Conservation (phyloP, 306 rosid species). For the Quercus robur region DNA sequence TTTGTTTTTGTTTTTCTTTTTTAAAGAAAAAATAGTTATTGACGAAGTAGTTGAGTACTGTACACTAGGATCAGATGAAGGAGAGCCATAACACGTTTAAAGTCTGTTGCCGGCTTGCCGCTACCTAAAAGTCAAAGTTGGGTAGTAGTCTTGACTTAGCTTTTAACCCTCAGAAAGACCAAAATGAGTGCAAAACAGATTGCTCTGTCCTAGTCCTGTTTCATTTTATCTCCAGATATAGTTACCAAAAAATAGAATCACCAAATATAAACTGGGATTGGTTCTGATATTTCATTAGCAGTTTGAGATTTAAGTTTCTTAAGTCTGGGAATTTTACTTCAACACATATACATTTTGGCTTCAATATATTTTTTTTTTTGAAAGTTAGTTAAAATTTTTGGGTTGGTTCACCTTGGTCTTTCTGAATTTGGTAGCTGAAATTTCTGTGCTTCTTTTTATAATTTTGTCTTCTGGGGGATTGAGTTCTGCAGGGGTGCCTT, state of each 20-base stretch:
- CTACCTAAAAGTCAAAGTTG: constrained; percentile 50
- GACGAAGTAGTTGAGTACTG: constrained; percentile 3
- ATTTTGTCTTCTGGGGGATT: constrained; percentile 5
- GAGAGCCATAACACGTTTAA: constrained; percentile 27
- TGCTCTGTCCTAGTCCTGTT: constrained; percentile 1
- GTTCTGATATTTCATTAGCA: neutral
- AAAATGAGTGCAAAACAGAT: neutral
- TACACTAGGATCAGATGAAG: neutral
- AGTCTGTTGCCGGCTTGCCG: constrained; percentile 16
- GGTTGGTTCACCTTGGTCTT: constrained; percentile 1
- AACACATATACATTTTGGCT: constrained; percentile 8
- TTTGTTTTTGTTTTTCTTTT: neutral
- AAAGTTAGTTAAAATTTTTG: neutral
- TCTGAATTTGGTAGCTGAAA: neutral
- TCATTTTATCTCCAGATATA: constrained; percentile 19
- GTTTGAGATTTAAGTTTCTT: neutral
- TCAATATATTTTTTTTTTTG: neutral
- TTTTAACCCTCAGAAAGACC: constrained; percentile 14
- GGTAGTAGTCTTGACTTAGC: constrained; percentile 7
- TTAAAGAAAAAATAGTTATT: neutral
- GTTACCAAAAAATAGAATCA: neutral
- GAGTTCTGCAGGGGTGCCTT: neutral
- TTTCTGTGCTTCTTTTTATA: neutral
- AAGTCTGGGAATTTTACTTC: constrained; percentile 18
- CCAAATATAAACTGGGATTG: constrained; percentile 17